These are phyloP conservation scores for Citrus inodora DNA, from an alignment of 345 rosid genomes.

Conservation along the genomic window DNA sequence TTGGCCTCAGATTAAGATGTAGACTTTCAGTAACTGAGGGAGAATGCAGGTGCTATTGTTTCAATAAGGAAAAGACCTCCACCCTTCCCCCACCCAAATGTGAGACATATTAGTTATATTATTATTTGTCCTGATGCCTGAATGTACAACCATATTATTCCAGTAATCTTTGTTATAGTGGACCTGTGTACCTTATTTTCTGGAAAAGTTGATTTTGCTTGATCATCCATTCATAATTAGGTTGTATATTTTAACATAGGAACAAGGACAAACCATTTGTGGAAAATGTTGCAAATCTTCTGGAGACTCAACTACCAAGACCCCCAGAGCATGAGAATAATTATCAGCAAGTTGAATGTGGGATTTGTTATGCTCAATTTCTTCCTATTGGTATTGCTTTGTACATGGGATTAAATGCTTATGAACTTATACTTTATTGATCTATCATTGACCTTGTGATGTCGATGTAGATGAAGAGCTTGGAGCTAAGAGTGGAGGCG, in stretches of 20 bases:
- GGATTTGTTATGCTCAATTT: conserved; percentile 72
- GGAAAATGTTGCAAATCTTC: conserved; percentile 53
- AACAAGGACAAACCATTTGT: conserved; percentile 41
- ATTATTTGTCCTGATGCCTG: background rate
- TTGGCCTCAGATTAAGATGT: background rate
- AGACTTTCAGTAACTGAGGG: background rate
- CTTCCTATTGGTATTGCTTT: conserved; percentile 60
- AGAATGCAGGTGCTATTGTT: background rate
- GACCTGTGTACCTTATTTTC: background rate
- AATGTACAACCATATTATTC: background rate
- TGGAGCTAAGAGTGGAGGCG: conserved; percentile 51
- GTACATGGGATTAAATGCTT: background rate
- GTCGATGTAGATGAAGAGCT: conserved; percentile 57
- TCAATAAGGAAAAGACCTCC: background rate
- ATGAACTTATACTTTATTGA: background rate
- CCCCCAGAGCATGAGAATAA: conserved; percentile 28
- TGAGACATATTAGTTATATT: background rate
- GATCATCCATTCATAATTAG: background rate
- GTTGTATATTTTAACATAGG: conserved; percentile 34
- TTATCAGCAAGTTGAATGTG: conserved; percentile 61
- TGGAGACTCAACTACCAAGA: conserved; percentile 51
- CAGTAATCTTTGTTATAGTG: background rate
- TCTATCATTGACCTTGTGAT: conserved; percentile 7
- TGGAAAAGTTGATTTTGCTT: background rate
- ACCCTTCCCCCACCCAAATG: background rate